phyloP scores from a whole-genome alignment of 2,329 filamentous ascomycete species.

The Talaromyces piceae region DNA sequence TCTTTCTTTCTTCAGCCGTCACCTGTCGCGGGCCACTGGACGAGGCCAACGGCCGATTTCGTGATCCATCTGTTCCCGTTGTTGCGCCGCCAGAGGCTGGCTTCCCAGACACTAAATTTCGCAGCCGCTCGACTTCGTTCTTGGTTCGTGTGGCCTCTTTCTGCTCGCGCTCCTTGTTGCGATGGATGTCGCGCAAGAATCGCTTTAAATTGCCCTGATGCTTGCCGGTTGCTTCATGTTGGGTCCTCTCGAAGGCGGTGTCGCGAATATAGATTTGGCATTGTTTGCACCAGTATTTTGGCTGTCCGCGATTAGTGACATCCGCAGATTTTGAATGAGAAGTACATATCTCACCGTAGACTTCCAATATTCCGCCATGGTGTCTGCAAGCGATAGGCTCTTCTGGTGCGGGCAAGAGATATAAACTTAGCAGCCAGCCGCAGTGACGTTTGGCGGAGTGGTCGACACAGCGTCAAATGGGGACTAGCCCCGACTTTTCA shows the following conservation, averaged over 20 bases:
- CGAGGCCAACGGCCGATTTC: slow-evolving; percentile 27
- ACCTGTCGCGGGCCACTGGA: slow-evolving; percentile 32
- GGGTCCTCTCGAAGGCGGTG: slow-evolving; percentile 78
- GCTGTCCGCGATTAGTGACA: slow-evolving; percentile 38
- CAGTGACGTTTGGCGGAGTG: neutral
- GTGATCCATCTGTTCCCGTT: slow-evolving; percentile 16
- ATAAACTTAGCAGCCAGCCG: neutral
- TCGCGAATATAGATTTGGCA: slow-evolving; percentile 86
- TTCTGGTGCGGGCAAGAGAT: neutral
- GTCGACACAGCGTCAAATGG: neutral
- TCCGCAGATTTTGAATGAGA: neutral
- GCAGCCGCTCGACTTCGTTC: slow-evolving; percentile 77
- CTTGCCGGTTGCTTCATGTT: slow-evolving; percentile 79
- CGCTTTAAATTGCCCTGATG: slow-evolving; percentile 84
- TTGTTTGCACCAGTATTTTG: slow-evolving; percentile 97
- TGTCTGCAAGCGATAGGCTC: neutral
- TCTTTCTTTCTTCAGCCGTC: slow-evolving; percentile 62
- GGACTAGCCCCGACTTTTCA: slow-evolving; percentile 5
- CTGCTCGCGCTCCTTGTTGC: slow-evolving; percentile 70
- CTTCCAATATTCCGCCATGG: slow-evolving; percentile 98
- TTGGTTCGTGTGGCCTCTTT: slow-evolving; percentile 76
- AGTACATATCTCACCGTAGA: slow-evolving; percentile 59
- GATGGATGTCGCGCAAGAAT: slow-evolving; percentile 81
- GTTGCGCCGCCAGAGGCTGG: slow-evolving; percentile 16
- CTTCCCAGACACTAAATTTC: slow-evolving; percentile 59